phyloP scores from a whole-genome alignment of 495 filamentous ascomycete genomes.

The Aspergillus incahuasiensis region DNA sequence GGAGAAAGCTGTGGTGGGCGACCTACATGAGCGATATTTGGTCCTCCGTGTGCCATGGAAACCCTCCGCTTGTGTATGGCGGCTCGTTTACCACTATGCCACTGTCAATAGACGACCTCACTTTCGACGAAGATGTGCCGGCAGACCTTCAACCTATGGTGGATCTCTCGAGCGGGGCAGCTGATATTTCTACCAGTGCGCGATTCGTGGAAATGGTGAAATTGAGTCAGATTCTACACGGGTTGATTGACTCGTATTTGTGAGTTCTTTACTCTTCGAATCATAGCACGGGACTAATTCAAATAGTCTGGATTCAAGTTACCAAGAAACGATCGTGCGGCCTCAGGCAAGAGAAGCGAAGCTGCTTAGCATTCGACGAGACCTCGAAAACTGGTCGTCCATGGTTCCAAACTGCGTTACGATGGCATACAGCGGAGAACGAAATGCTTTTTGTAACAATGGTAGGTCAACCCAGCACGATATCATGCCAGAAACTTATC shows the following conservation, averaged over 20 bases:
- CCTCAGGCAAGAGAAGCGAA: background rate
- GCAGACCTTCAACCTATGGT: background rate
- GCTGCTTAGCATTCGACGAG: background rate
- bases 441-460: slow-evolving; percentile 1
- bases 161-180: background rate
- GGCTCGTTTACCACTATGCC: background rate
- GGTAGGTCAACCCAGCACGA: background rate
- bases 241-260: slow-evolving; percentile 1
- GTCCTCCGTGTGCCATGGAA: slow-evolving; percentile 5
- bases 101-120: background rate
- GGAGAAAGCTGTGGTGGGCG: slow-evolving; percentile 6
- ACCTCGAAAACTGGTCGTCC: slow-evolving; percentile 5
- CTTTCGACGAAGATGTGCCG: slow-evolving; percentile 5
- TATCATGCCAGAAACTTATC: too few relatives aligned
- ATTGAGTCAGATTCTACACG: slow-evolving; percentile 1
- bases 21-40: slow-evolving; percentile 4
- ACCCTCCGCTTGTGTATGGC: slow-evolving; percentile 4
- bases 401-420: slow-evolving; percentile 7
- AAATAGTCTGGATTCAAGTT: slow-evolving; percentile 1
- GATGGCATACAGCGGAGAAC: background rate
- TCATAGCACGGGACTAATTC: background rate
- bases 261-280: background rate
- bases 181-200: slow-evolving; percentile 3
- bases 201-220: slow-evolving; percentile 10
- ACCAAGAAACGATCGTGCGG: background rate